These are phyloP conservation scores for Ochromonas danica DNA, from an alignment of 108 stramenopile species.

Conservation along the genomic window DNA sequence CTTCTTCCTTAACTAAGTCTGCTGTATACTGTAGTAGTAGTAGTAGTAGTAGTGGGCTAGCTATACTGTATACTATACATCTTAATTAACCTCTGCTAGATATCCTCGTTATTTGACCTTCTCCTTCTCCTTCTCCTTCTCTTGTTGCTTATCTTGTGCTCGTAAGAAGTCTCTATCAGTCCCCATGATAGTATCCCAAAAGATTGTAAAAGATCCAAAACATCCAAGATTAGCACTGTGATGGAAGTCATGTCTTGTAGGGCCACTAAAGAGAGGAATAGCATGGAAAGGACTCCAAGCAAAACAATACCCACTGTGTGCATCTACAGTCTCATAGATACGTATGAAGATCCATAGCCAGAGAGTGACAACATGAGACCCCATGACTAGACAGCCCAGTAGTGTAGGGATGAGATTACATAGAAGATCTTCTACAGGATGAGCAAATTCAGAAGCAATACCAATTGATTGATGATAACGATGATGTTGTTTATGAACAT, in stretches of 20 bases:
- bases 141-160: not conserved
- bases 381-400: constrained; percentile 32
- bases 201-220: constrained; percentile 42
- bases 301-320: constrained; percentile 42
- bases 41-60: too few species aligned
- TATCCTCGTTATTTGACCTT: too few species aligned
- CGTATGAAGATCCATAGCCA: constrained; percentile 11
- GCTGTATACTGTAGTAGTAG: too few species aligned
- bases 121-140: not conserved
- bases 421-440: constrained; percentile 44
- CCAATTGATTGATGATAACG: constrained; percentile 12
- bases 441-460: constrained; percentile 37
- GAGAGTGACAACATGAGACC: constrained; percentile 22
- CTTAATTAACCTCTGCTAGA: too few species aligned
- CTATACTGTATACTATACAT: too few species aligned
- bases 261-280: constrained; percentile 1
- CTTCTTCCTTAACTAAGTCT: too few species aligned
- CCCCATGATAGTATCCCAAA: constrained; percentile 42
- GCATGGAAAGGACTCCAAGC: constrained; percentile 27
- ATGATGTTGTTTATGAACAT: constrained; percentile 47
- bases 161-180: constrained; percentile 30
- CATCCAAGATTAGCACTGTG: constrained; percentile 39
- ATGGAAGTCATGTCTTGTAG: constrained; percentile 42
- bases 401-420: constrained; percentile 31
- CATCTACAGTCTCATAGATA: constrained; percentile 29